Percentiles rank a stretch among this genome's conserved stretches.
phyloP scores from a whole-genome alignment of 2,329 filamentous ascomycete species.

The Ceratocystis papillata region DNA sequence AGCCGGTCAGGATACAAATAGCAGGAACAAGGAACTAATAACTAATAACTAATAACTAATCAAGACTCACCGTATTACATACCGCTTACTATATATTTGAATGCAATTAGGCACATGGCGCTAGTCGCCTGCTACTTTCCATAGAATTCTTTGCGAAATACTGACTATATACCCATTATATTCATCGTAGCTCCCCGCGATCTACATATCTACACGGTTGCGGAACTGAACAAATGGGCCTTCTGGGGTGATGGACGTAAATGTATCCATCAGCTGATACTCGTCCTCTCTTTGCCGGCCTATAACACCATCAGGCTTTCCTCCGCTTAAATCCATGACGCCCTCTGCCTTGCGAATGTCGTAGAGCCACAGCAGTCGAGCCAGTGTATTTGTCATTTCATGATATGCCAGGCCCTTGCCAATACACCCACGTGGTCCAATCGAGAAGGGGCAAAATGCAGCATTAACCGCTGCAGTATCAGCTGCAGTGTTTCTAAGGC shows the following conservation, averaged over 20 bases:
- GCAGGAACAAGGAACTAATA: no score
- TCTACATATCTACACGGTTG: constrained; percentile 27
- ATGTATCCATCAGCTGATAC: constrained; percentile 61
- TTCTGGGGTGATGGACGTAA: constrained; percentile 57
- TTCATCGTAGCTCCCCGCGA: no score
- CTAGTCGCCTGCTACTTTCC: no score
- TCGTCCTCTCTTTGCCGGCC: constrained; percentile 48
- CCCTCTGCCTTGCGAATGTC: constrained; percentile 45
- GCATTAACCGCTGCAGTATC: constrained; percentile 47
- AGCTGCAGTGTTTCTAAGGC: constrained; percentile 37
- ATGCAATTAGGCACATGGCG: no score
- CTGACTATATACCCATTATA: no score
- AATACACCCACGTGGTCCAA: constrained; percentile 61
- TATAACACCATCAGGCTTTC: constrained; percentile 40
- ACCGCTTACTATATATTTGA: no score
- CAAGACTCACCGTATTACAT: no score
- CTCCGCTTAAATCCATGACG: constrained; percentile 37
- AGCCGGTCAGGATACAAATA: no score
- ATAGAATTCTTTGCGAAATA: no score
- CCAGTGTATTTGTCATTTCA: constrained; percentile 54
- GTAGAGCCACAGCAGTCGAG: constrained; percentile 50
- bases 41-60: no score
- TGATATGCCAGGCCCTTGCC: constrained; percentile 59
- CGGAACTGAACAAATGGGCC: constrained; percentile 58
- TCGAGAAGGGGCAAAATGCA: constrained; percentile 64